phyloP scores from a whole-genome alignment of 2,329 filamentous ascomycete genomes.

The Paracamarosporium sp. region DNA sequence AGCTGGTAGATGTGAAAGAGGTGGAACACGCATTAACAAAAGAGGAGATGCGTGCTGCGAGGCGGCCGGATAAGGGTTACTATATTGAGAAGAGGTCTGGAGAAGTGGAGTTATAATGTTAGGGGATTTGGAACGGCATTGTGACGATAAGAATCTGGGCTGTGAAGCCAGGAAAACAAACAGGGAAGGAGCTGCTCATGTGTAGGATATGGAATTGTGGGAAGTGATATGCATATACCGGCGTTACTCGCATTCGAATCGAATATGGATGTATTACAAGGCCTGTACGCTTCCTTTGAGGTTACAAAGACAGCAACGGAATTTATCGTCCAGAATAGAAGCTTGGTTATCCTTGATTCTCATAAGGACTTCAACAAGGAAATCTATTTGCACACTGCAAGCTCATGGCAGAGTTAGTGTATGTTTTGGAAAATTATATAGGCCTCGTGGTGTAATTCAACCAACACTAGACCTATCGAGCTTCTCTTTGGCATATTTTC shows the following conservation, averaged over 20 bases:
- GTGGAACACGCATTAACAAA: conserved; percentile 70
- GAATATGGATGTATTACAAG: neutral
- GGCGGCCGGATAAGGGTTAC: conserved; percentile 81
- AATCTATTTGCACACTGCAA: no score
- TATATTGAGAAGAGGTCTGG: conserved; percentile 69
- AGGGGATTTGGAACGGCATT: neutral
- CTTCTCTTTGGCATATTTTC: no score
- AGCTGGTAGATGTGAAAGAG: conserved; percentile 83
- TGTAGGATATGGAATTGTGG: neutral
- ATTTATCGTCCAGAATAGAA: neutral
- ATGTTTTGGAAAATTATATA: no score
- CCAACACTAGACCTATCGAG: no score
- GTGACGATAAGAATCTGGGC: neutral
- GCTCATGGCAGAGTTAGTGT: no score
- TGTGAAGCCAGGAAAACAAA: no score
- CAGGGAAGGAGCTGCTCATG: neutral
- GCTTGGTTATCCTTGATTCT: no score
- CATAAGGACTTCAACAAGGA: no score
- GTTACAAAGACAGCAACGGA: neutral
- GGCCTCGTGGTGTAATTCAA: no score
- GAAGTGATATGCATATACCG: neutral
- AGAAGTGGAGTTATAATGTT: conserved; percentile 10
- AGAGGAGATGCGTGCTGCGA: conserved; percentile 71
- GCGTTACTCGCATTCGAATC: neutral
- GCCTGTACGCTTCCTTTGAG: no score